Base-by-base conservation (phyloP, 108 stramenopile genomes). In the Skeletonema tropicum region DNA sequence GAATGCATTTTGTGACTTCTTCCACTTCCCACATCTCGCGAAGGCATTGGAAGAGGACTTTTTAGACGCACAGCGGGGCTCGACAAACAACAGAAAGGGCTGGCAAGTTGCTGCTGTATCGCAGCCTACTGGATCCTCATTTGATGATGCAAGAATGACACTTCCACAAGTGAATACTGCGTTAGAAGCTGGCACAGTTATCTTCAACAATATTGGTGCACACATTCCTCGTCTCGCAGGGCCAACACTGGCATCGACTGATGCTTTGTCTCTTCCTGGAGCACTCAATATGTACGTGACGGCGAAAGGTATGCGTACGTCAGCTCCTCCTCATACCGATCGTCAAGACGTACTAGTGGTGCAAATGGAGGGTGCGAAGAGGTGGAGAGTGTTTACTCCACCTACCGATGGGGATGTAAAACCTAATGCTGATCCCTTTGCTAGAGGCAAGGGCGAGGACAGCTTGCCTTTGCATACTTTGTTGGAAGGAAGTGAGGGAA, bases 291-390 rank as follows among this genome's bases (percentile, higher is more conserved):
- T 96, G 45, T 97, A 97, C 70, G 85, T 96, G 29, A 97, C 97
- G 1, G 83, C 92, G 9, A 71, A 85, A 6, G 91, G 91, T 2
- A 90, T 89, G 82, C 71, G 82, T 17, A 91, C 90, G 11, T 87
- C 86, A 8, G 97, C 95, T 41, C 97, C 97, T 19, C 97, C 96
- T 30, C 97, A 97, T 80, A 97, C 97, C 8, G 97, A 96, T 74
- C 90, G 93, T 72, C 96, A 97, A 83, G 96, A 96, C 73, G 96
- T 97, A 0, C 76, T 97, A n/a, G 90, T 97, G 5, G 82, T 96
- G 12, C 97, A 97, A 85, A 92, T 92, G 29, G 75, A 86, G 58
- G 97, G 97, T 41, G 67, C 82, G 8, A 97, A 97, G 75, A 85
- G 83, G 42, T 94, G 93, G 93, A 86, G 82, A 69, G 88, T 94